These are phyloP conservation scores for Fusarium liriodendri DNA, from an alignment of 2,329 filamentous ascomycete species.

Conservation along the genomic window DNA sequence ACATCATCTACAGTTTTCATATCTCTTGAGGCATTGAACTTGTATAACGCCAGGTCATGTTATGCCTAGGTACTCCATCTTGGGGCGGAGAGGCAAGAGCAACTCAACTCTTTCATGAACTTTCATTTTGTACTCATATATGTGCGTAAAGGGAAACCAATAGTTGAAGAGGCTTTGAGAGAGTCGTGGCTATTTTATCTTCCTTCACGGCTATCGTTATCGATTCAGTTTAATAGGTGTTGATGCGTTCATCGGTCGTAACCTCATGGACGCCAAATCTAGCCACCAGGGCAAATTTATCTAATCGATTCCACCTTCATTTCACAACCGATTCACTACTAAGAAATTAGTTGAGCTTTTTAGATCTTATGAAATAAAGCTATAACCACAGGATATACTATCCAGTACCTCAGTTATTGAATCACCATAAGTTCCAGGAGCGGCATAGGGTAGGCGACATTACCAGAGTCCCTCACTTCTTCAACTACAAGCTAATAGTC, in stretches of 20 bases:
- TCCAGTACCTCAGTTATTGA: not conserved
- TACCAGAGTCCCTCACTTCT: not conserved
- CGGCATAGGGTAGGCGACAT: not conserved
- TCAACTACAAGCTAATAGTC: not conserved
- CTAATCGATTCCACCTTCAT: not conserved
- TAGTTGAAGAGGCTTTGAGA: not conserved
- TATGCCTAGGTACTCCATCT: not conserved
- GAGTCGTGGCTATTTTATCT: not conserved
- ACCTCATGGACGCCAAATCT: not conserved
- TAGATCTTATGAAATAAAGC: not conserved
- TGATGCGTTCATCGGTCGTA: not conserved
- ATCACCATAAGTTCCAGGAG: not conserved
- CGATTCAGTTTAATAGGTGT: not conserved
- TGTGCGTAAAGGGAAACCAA: too few relatives aligned
- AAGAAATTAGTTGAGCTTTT: not conserved
- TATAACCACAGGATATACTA: not conserved
- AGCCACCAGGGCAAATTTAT: too few relatives aligned
- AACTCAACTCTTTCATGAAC: not conserved
- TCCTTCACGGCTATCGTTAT: not conserved
- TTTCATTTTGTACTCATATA: too few relatives aligned
- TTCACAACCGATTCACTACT: not conserved
- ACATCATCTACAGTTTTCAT: not conserved
- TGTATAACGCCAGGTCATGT: too few relatives aligned
- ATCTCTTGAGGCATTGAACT: not conserved
- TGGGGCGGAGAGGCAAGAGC: too few relatives aligned